These are phyloP conservation scores for Penicillium malachiteum DNA, from an alignment of 495 filamentous ascomycete genomes.

Conservation along the genomic window DNA sequence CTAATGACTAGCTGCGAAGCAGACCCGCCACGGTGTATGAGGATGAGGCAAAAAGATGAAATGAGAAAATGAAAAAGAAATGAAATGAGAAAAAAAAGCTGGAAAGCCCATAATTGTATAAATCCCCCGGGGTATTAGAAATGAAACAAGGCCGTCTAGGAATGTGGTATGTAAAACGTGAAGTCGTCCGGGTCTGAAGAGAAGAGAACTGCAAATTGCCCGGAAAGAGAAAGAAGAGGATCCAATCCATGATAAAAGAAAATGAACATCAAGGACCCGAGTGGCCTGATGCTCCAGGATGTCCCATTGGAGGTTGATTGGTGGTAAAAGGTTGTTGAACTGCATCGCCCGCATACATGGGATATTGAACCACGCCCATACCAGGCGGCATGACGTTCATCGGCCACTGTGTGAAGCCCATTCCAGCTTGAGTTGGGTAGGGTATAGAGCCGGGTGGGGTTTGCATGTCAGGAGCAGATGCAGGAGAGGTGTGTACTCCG, in stretches of 20 bases:
- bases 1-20: slow-evolving; percentile 45
- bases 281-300: slow-evolving; percentile 28
- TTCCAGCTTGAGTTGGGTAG: slow-evolving; percentile 33
- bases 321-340: slow-evolving; percentile 30
- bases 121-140: slow-evolving; percentile 35
- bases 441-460: slow-evolving; percentile 31
- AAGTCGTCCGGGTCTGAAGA: slow-evolving; percentile 11
- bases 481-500: slow-evolving; percentile 31
- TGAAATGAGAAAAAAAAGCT: slow-evolving; percentile 19
- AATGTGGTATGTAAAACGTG: slow-evolving; percentile 26
- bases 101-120: slow-evolving; percentile 13
- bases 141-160: slow-evolving; percentile 31
- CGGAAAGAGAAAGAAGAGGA: not conserved
- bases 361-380: slow-evolving; percentile 40
- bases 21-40: slow-evolving; percentile 34
- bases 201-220: slow-evolving; percentile 1
- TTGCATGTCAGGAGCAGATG: slow-evolving; percentile 29
- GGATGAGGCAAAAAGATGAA: slow-evolving; percentile 24
- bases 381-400: slow-evolving; percentile 34
- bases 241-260: not conserved
- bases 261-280: slow-evolving; percentile 15
- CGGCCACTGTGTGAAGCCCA: slow-evolving; percentile 42
- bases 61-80: slow-evolving; percentile 15
- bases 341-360: slow-evolving; percentile 35
- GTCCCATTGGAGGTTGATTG: slow-evolving; percentile 38